phyloP scores from a whole-genome alignment of 345 rosid species.

The Cochlearia excelsa region DNA sequence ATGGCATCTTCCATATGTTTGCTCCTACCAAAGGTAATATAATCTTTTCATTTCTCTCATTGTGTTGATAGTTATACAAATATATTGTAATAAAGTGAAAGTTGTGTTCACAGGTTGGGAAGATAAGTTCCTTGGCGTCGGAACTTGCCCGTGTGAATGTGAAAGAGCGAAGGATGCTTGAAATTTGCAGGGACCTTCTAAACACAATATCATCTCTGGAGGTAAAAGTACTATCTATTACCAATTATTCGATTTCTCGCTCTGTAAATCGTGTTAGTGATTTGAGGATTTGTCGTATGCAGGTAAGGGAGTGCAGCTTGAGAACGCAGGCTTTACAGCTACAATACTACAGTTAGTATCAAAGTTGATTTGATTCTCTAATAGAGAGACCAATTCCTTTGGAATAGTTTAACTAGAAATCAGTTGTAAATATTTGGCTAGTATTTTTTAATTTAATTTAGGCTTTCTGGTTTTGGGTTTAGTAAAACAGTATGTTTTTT shows the following conservation, averaged over 20 bases:
- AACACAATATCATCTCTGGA: conserved; percentile 56
- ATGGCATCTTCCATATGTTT: conserved; percentile 75
- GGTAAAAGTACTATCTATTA: conserved; percentile 37
- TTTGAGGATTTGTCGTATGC: conserved; percentile 7
- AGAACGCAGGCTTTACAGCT: conserved; percentile 58
- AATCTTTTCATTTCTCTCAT: neutral
- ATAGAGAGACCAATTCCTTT: neutral
- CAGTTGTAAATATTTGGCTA: conserved; percentile 4
- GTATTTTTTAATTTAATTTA: too few relatives aligned
- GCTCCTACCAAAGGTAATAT: conserved; percentile 60
- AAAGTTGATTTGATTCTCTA: neutral
- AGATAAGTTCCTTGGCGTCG: conserved; percentile 43
- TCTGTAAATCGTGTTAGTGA: neutral
- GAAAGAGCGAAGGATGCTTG: conserved; percentile 57
- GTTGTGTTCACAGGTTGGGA: conserved; percentile 46
- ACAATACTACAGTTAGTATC: conserved; percentile 7
- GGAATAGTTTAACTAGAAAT: conserved; percentile 8
- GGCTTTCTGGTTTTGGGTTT: too few relatives aligned
- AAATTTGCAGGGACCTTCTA: conserved; percentile 54
- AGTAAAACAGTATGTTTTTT: too few relatives aligned
- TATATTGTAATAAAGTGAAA: conserved; percentile 1
- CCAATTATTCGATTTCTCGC: neutral
- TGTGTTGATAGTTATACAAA: neutral
- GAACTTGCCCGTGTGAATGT: conserved; percentile 53
- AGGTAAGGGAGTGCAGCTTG: conserved; percentile 72